These are phyloP conservation scores for Dysphania ambrosioides DNA, from an alignment of 148 eudicot genomes.

Conservation along the genomic window DNA sequence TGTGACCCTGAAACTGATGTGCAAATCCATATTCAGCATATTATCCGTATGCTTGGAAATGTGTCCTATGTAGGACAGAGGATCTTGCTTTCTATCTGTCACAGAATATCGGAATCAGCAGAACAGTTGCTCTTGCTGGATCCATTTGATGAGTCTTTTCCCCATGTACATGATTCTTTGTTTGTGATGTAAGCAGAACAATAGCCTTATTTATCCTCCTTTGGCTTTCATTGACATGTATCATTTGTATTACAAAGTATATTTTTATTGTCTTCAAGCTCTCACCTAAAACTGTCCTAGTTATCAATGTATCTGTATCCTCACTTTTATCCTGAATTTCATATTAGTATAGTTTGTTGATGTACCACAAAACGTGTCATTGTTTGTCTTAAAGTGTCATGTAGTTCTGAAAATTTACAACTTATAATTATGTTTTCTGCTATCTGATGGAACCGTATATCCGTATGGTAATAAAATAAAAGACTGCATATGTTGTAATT, in stretches of 20 bases:
- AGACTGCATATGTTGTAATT: background rate
- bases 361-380: background rate
- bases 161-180: conserved; percentile 56
- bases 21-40: conserved; percentile 58
- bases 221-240: background rate
- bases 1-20: conserved; percentile 37
- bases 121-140: conserved; percentile 73
- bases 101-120: conserved; percentile 60
- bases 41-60: conserved; percentile 70
- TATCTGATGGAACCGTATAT: background rate
- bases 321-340: background rate
- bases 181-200: conserved; percentile 61
- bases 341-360: background rate
- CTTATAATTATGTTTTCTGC: background rate
- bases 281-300: background rate
- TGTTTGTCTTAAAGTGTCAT: background rate
- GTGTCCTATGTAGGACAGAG: conserved; percentile 69
- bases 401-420: background rate
- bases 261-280: conserved; percentile 8
- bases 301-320: background rate
- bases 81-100: conserved; percentile 60
- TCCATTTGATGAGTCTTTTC: conserved; percentile 78
- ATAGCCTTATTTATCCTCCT: background rate
- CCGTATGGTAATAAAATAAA: background rate
- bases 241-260: background rate